Percentiles rank a stretch among this genome's conserved stretches.
Evolutionary conservation across 768 basidiomycete genomes (phyloP).

Genomic region (Trametes cubensis): DNA sequence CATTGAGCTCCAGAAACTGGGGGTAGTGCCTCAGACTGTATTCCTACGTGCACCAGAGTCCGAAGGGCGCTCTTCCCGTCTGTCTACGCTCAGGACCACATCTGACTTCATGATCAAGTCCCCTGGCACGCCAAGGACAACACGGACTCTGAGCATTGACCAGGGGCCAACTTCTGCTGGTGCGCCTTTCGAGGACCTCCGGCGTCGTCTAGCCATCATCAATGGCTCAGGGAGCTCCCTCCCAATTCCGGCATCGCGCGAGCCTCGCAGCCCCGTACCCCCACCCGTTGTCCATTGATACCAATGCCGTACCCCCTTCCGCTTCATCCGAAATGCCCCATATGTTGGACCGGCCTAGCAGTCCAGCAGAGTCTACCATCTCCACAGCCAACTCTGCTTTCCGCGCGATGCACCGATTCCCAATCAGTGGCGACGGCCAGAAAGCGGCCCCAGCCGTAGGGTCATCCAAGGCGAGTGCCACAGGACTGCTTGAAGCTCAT

Average conservation of each 20-base stretch:
- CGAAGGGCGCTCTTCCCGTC: slow-evolving; percentile 47
- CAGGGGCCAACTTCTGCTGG: slow-evolving; percentile 44
- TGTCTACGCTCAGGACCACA: slow-evolving; percentile 24
- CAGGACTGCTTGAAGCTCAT: slow-evolving; percentile 80
- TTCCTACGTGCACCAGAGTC: slow-evolving; percentile 68
- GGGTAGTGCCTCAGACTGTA: slow-evolving; percentile 88
- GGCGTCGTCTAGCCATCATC: slow-evolving; percentile 71
- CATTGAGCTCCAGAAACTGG: slow-evolving; percentile 83
- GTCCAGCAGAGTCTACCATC: slow-evolving; percentile 81
- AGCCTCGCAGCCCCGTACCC: slow-evolving; percentile 50
- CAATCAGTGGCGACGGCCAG: slow-evolving; percentile 74
- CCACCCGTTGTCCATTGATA: slow-evolving; percentile 27
- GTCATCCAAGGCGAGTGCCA: slow-evolving; percentile 80
- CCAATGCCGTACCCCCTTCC: slow-evolving; percentile 21
- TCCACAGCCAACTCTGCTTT: slow-evolving; percentile 66
- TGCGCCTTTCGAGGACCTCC: slow-evolving; percentile 77
- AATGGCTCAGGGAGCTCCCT: slow-evolving; percentile 74
- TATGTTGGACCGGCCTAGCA: slow-evolving; percentile 61
- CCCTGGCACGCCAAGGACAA: slow-evolving; percentile 53
- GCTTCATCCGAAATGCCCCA: slow-evolving; percentile 33
- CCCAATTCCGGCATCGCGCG: slow-evolving; percentile 48
- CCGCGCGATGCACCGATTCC: slow-evolving; percentile 60
- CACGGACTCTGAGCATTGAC: slow-evolving; percentile 53
- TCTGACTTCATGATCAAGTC: slow-evolving; percentile 41
- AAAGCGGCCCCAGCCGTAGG: slow-evolving; percentile 92